Conservation (phyloP, 345 rosid species). For the Salix viminalis region DNA sequence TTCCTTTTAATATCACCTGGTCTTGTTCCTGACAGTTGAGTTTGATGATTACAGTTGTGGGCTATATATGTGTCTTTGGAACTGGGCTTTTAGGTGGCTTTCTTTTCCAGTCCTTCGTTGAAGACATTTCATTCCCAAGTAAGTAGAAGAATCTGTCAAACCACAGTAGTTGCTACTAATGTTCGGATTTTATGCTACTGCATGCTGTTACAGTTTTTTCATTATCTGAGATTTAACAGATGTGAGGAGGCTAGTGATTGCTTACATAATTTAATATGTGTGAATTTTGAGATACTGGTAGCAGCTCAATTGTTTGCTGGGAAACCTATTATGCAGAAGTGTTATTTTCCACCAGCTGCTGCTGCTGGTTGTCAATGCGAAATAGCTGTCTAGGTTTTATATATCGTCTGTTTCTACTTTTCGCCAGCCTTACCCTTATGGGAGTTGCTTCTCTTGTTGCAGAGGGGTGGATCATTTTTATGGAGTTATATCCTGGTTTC, state of each 20-base stretch:
- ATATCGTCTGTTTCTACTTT: background rate
- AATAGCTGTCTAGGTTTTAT: background rate
- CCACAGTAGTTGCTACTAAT: background rate
- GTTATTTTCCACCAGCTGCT: background rate
- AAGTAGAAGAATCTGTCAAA: conserved; percentile 29
- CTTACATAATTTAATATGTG: background rate
- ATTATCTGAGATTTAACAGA: background rate
- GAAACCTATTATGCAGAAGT: background rate
- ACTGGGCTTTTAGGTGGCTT: conserved; percentile 75
- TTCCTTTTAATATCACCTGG: background rate
- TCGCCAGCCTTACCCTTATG: background rate
- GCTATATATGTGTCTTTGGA: conserved; percentile 67
- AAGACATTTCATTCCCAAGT: conserved; percentile 77
- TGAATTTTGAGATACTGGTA: background rate
- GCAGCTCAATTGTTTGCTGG: background rate
- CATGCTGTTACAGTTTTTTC: background rate
- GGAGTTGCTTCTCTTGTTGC: conserved; percentile 18
- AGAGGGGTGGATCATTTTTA: conserved; percentile 60
- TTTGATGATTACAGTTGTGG: conserved; percentile 47
- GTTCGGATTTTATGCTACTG: conserved; percentile 1
- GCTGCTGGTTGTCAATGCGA: background rate
- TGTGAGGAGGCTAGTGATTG: background rate
- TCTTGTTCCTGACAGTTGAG: conserved; percentile 10
- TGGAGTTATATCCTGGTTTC: conserved; percentile 90
- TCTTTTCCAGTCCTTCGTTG: conserved; percentile 57